These are phyloP conservation scores for Microcos paniculata DNA, from an alignment of 345 rosid genomes.

Conservation along the genomic window DNA sequence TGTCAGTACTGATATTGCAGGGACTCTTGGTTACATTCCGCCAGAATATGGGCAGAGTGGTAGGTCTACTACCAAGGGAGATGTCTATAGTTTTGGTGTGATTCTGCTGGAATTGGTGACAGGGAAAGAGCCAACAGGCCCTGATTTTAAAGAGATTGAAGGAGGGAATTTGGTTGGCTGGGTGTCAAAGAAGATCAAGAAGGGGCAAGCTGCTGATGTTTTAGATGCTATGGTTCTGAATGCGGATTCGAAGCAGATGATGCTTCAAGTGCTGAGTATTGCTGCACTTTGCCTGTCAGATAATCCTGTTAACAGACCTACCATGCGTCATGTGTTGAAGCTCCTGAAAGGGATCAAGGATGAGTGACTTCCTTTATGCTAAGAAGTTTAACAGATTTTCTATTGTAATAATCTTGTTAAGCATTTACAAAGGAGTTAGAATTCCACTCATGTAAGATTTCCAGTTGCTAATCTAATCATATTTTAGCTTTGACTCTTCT, in stretches of 20 bases:
- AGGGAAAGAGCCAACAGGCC: slow-evolving; percentile 93
- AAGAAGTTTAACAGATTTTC: neutral
- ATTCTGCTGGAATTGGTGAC: slow-evolving; percentile 82
- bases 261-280: slow-evolving; percentile 69
- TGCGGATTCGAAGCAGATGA: slow-evolving; percentile 44
- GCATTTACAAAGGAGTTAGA: slow-evolving; percentile 3
- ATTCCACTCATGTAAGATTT: neutral
- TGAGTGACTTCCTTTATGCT: slow-evolving; percentile 10
- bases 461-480: slow-evolving; percentile 5
- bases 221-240: slow-evolving; percentile 56
- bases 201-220: slow-evolving; percentile 58
- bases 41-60: slow-evolving; percentile 94
- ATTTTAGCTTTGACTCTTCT: neutral
- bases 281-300: slow-evolving; percentile 64
- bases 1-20: slow-evolving; percentile 80
- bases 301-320: slow-evolving; percentile 74
- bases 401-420: slow-evolving; percentile 24
- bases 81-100: slow-evolving; percentile 92
- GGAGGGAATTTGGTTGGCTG: slow-evolving; percentile 92
- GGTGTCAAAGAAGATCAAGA: slow-evolving; percentile 73
- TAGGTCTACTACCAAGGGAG: slow-evolving; percentile 74
- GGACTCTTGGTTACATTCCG: slow-evolving; percentile 89
- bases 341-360: slow-evolving; percentile 48
- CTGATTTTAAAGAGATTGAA: slow-evolving; percentile 88
- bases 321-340: slow-evolving; percentile 63